Evolutionary conservation across 192 early-diverging fungal genomes (phyloP), one percentile per base, ranked within the genome.

Genomic region (Rhizoclosmatium globosum): DNA sequence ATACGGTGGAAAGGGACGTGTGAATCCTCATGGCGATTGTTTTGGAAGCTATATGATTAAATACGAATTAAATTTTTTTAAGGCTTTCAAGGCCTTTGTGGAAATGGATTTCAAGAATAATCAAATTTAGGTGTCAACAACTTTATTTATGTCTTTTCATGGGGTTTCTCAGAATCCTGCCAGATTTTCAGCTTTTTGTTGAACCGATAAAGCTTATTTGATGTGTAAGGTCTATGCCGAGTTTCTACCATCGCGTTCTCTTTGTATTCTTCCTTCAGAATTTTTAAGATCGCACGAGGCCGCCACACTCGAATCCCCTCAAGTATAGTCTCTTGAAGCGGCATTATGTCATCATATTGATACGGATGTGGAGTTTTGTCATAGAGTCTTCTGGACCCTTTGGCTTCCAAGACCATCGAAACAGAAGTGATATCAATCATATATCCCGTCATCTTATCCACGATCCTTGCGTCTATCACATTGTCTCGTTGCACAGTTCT

Each of bases 261-360:
- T 6, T 38, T 7, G 48, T 81, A 82, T 78, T 82, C 81, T 56
- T 75, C 48, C 38, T 19, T n/a, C 7, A 82, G 47, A 47, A 82
- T 75, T 11, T 7, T 46, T 3, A 66, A 4, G 3, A 60, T 64
- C 21, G 46, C 46, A 19, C 67, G 23, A 38, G 72, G 72, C 41
- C 72, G 19, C 72, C 56, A 74, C 17, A 74, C 59, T 11, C 15
- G 7, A 17, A 74, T 47, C n/a, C 72, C 72, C 9, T 23, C 59
- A 38, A 74, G 43, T 9, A 64, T 6, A n/a, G 72, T 74, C 19
- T 74, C 72, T 15, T 21, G 57, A n/a, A 74, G 43, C 13, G 72
- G 72, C 72, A 74, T 62, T 13, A 74, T 11, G 19, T 74, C 72
- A 11, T 19, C 38, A n/a, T 62, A 62, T n/a, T 21, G 38, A 47